Evolutionary conservation across 257 asterid species (phyloP), one percentile per base, ranked within the genome.

Genomic region (Lavandula angustifolia): DNA sequence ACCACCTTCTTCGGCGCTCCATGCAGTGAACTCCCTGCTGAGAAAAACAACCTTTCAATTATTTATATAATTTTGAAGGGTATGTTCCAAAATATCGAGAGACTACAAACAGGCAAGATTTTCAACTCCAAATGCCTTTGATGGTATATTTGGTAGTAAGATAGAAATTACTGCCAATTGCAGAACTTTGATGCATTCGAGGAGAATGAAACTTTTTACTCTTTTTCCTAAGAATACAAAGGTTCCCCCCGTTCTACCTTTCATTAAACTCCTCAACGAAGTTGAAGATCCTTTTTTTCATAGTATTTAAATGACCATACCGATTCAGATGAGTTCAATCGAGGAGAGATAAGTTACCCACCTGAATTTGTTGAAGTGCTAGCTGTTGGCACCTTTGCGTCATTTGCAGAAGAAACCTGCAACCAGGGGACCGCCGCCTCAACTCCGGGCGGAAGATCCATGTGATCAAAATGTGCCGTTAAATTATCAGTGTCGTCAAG

Each of bases 371-470:
- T 64, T 46, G 95, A 75, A 60, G 78, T 69, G 74, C 81, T 64
- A 60, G 76, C 54, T 37, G 62, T 32, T 37, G 82, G 59, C 29
- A 72, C 53, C 72, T 70, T 77, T 44, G 53, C 54, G 49, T 74
- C 73, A 59, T 69, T 68, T 41, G 31, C 43, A 16, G 74, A 55
- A 47, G 80, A 69, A 60, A 58, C 56, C 6, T 67, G 63, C 60
- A 85, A 76, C 96, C 92, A 89, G 59, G 96, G 98, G 57, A 87
- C 63, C 16, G 86, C 72, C 12, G 78, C 88, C 89, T 89, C 97
- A 42, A 87, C 80, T 16, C 96, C 95, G 38, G 97, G 81, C 33
- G 97, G 97, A 55, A 85, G 82, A 72, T 81, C 92, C 85, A 84
- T 78, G 66, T 76, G 75, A 70, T 92, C 96, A 62, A 87, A 87